A percentile compares a stretch with the other conserved stretches of the same genome.
These are phyloP conservation scores for Linum lewisii DNA, from an alignment of 345 rosid species.

Conservation along the genomic window DNA sequence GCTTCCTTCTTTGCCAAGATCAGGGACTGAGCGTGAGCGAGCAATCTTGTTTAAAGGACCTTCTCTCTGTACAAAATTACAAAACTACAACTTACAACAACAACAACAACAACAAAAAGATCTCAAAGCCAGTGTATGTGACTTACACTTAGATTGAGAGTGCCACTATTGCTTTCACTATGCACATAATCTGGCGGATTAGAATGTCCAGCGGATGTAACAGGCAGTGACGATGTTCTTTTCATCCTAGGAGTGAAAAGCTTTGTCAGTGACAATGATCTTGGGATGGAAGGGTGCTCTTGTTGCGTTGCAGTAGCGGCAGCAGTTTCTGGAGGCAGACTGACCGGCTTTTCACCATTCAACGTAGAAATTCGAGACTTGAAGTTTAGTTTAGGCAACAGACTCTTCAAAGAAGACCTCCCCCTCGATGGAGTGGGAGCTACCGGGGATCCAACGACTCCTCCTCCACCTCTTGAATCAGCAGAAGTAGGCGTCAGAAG, in stretches of 20 bases:
- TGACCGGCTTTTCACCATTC: slow-evolving; percentile 54
- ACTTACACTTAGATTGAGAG: slow-evolving; percentile 48
- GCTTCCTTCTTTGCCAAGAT: slow-evolving; percentile 49
- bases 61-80: slow-evolving; percentile 42
- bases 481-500: slow-evolving; percentile 44
- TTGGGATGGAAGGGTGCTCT: slow-evolving; percentile 61
- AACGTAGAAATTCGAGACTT: slow-evolving; percentile 35
- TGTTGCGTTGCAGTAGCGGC: slow-evolving; percentile 25
- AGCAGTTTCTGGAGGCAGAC: slow-evolving; percentile 26
- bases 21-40: slow-evolving; percentile 85
- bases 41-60: slow-evolving; percentile 35
- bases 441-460: slow-evolving; percentile 29
- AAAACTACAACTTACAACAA: slow-evolving; percentile 16
- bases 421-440: slow-evolving; percentile 39
- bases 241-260: slow-evolving; percentile 73
- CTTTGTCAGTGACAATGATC: slow-evolving; percentile 74
- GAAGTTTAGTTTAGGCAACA: slow-evolving; percentile 51
- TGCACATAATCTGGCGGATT: slow-evolving; percentile 34
- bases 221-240: slow-evolving; percentile 78
- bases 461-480: slow-evolving; percentile 21
- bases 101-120: no score
- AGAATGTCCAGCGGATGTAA: slow-evolving; percentile 32
- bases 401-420: slow-evolving; percentile 57
- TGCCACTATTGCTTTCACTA: slow-evolving; percentile 32
- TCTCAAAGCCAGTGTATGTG: no score